Evolutionary conservation across 768 basidiomycete genomes (phyloP), one percentile per base, ranked within the genome.

Genomic region (Sistotremastrum suecicum): DNA sequence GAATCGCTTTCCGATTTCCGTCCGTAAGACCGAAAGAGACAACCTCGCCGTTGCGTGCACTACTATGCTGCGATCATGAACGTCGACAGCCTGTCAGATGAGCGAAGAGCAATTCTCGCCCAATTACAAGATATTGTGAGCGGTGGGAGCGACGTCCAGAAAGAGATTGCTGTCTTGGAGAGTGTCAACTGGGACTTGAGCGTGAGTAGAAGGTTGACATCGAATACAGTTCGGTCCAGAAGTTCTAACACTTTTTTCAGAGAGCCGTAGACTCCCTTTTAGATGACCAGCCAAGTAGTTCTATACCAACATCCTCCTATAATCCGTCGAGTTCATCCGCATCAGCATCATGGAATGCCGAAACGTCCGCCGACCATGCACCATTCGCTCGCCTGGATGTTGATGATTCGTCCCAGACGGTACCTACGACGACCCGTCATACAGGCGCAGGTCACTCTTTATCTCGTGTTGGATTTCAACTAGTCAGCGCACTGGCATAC

Each of bases 171-270:
- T 34, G 69, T 86, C 1, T 64, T 86, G 10, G 60, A 68, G 36
- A 76, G 71, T 47, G 78, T 80, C 6, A 70, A 69, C 42, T 86
- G 81, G 81, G 75, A 83, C 63, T 72, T 86, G 33, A 69, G 79
- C 69, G 81, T 79, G 45, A 51, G 69, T 51, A 20, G 5, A 12
- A n/a, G 36, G 12, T 37, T 20, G 20, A 28, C 41, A 45, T 40
- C 3, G 34, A 34, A 45, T 36, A 39, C 36, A 28, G 20, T 20
- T 20, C 20, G 20, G 20, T 38, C 34, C 29, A 29, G 37, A 11
- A 4, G 7, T 41, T 41, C 5, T 48, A 11, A 34, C 37, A 34
- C 4, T 34, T 31, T 34, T 35, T 28, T n/a, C 45, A 50, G 40
- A 50, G 48, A 8, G 48, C 49, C 9, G 11, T 39, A 20, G 35